Conservation (phyloP, 2,329 filamentous ascomycete genomes). For the Calcarisporium arbuscula region DNA sequence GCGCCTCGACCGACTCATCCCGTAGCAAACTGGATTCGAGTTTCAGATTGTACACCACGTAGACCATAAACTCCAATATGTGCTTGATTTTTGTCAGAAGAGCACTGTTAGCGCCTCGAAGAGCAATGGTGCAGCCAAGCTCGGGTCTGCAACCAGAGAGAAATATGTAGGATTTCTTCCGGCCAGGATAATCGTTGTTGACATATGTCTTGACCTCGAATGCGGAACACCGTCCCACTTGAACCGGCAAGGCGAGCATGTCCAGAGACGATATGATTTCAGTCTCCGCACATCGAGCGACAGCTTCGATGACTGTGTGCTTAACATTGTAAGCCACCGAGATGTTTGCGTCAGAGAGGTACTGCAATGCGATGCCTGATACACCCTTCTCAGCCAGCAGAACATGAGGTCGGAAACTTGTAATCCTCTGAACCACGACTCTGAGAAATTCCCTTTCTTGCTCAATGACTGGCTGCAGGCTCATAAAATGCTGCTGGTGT, state of each 20-base stretch:
- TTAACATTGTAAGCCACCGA: constrained; percentile 97
- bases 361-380: constrained; percentile 82
- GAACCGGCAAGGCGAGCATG: constrained; percentile 69
- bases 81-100: constrained; percentile 75
- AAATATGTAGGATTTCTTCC: constrained; percentile 93
- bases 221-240: constrained; percentile 72
- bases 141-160: constrained; percentile 84
- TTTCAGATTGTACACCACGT: constrained; percentile 96
- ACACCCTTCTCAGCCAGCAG: constrained; percentile 91
- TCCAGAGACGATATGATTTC: constrained; percentile 92
- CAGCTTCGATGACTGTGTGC: constrained; percentile 87
- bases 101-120: constrained; percentile 71
- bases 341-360: constrained; percentile 81
- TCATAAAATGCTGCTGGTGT: constrained; percentile 89
- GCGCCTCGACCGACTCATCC: constrained; percentile 84
- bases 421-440: constrained; percentile 87
- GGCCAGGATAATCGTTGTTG: constrained; percentile 63
- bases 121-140: constrained; percentile 87
- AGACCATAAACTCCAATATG: constrained; percentile 98
- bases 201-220: constrained; percentile 97
- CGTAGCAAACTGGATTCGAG: constrained; percentile 90
- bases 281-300: constrained; percentile 85
- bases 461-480: constrained; percentile 89
- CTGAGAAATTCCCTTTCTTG: constrained; percentile 92
- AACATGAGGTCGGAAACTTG: constrained; percentile 75